Percentiles rank a stretch among this genome's conserved stretches.
Conservation (phyloP, 192 early-diverging fungal species). For the Backusella luteola region DNA sequence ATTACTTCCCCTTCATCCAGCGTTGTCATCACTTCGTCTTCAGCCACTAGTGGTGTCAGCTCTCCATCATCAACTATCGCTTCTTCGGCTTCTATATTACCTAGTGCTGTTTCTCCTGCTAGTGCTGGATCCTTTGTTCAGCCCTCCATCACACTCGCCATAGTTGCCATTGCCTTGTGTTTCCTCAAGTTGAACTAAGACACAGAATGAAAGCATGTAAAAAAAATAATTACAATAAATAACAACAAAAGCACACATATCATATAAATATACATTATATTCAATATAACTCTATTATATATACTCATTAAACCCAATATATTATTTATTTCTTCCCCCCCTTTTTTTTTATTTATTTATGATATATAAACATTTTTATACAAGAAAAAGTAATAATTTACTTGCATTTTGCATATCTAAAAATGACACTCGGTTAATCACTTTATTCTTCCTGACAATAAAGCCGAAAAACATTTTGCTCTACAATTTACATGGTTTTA, state of each 20-base stretch:
- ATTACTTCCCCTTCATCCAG: neutral
- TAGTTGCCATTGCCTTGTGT: neutral
- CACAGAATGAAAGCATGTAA: neutral
- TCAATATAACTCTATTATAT: too few species aligned
- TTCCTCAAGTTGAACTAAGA: neutral
- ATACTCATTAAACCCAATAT: too few species aligned
- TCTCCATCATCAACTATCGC: neutral
- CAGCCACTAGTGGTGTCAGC: neutral
- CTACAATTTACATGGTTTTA: too few species aligned
- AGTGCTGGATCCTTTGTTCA: neutral
- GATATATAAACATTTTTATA: too few species aligned
- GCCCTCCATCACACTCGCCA: neutral
- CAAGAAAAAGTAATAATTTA: too few species aligned
- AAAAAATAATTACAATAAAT: neutral
- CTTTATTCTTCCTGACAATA: too few species aligned
- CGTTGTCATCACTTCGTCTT: neutral
- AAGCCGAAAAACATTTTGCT: too few species aligned
- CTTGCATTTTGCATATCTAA: too few species aligned
- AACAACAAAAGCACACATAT: neutral
- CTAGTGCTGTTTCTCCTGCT: neutral
- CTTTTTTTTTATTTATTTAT: too few species aligned
- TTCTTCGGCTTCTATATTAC: neutral
- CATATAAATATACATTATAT: neutral
- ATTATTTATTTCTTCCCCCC: too few species aligned
- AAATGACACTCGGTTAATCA: too few species aligned